Conservation (phyloP, 2,329 filamentous ascomycete genomes). For the Stagonosporopsis chrysanthemi region DNA sequence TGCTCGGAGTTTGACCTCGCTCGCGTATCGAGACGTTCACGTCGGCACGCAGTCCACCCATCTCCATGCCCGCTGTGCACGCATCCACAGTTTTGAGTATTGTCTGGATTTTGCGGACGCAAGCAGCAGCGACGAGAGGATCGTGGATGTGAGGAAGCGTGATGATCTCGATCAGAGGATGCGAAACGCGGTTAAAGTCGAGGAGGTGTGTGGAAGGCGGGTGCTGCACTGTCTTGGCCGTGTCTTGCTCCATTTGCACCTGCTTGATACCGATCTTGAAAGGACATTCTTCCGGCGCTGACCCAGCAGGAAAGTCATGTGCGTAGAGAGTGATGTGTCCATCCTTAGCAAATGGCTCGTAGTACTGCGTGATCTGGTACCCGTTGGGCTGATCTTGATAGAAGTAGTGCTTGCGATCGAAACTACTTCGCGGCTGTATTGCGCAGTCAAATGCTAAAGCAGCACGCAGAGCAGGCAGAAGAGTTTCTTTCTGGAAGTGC, state of each 20-base stretch:
- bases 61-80: slow-evolving; percentile 90
- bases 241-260: slow-evolving; percentile 97
- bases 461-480: slow-evolving; percentile 89
- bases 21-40: slow-evolving; percentile 89
- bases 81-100: slow-evolving; percentile 82
- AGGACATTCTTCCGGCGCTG: slow-evolving; percentile 75
- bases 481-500: slow-evolving; percentile 78
- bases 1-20: slow-evolving; percentile 44
- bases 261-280: slow-evolving; percentile 86
- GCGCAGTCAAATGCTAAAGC: slow-evolving; percentile 84
- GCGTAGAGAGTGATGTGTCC: slow-evolving; percentile 74
- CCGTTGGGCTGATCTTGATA: slow-evolving; percentile 97
- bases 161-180: slow-evolving; percentile 94
- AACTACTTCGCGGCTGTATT: slow-evolving; percentile 78
- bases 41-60: slow-evolving; percentile 88
- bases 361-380: slow-evolving; percentile 98
- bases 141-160: slow-evolving; percentile 88
- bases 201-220: slow-evolving; percentile 77
- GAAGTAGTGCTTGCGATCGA: slow-evolving; percentile 98
- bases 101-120: slow-evolving; percentile 87
- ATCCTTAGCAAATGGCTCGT: slow-evolving; percentile 73
- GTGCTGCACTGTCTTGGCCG: slow-evolving; percentile 88
- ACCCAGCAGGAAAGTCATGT: slow-evolving; percentile 71
- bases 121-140: slow-evolving; percentile 83
- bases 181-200: slow-evolving; percentile 92